Evolutionary conservation across 1,139 yeast species (phyloP).

Genomic region (Diutina pseudorugosa): DNA sequence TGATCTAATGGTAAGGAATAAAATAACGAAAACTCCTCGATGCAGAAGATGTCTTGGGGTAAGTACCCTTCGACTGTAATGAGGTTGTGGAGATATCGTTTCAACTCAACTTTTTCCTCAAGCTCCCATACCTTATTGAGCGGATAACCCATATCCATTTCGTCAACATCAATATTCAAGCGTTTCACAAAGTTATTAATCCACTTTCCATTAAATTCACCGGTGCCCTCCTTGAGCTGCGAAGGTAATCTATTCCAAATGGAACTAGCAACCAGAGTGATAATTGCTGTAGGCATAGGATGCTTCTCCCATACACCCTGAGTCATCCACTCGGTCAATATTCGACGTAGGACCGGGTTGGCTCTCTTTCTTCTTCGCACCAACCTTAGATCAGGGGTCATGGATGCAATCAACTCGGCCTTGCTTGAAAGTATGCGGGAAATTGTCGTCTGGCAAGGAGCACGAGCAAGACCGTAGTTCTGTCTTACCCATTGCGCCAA

Average conservation of each 20-base stretch:
- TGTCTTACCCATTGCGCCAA: constrained; percentile 53
- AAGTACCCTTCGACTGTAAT: constrained; percentile 23
- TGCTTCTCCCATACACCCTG: constrained; percentile 58
- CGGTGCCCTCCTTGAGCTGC: constrained; percentile 46
- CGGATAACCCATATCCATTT: constrained; percentile 25
- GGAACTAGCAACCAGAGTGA: constrained; percentile 52
- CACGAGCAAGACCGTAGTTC: constrained; percentile 36
- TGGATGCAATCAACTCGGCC: constrained; percentile 44
- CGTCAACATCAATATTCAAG: constrained; percentile 41
- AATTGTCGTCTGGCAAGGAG: constrained; percentile 60
- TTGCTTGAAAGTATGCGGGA: constrained; percentile 48
- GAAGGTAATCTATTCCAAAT: constrained; percentile 52
- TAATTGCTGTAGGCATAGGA: constrained; percentile 52
- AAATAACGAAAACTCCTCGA: constrained; percentile 52
- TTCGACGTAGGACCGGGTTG: constrained; percentile 44
- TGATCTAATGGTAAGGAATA: constrained; percentile 53
- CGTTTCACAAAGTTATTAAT: constrained; percentile 44
- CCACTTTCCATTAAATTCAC: constrained; percentile 56
- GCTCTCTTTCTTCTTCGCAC: constrained; percentile 44
- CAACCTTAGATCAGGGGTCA: constrained; percentile 43
- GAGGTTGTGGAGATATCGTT: constrained; percentile 22
- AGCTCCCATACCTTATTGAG: constrained; percentile 50
- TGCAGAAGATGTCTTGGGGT: constrained; percentile 43
- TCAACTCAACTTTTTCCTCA: constrained; percentile 39
- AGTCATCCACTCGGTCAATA: constrained; percentile 56